phyloP scores from a whole-genome alignment of 2,329 filamentous ascomycete species.

The Trichoderma semiorbis region DNA sequence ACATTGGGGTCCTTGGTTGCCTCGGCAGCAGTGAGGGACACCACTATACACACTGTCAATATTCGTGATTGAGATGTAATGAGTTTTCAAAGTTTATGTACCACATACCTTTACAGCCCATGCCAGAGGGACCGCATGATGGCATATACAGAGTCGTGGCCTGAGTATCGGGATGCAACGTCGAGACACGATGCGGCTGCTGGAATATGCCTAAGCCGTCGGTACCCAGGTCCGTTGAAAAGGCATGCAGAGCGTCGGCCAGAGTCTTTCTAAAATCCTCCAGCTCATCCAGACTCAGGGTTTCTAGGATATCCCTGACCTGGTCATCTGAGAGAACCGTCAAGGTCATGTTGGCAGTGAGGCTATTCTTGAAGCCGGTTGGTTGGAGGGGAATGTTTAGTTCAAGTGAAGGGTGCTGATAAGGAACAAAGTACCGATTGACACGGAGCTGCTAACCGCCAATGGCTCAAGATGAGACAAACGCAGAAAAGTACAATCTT shows the following conservation, averaged over 20 bases:
- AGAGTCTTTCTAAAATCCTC: constrained; percentile 49
- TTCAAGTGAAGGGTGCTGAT: background rate
- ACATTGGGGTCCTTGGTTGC: constrained; percentile 27
- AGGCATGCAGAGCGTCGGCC: constrained; percentile 55
- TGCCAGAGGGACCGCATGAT: constrained; percentile 58
- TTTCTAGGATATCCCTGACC: constrained; percentile 52
- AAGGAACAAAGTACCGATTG: background rate
- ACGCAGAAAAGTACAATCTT: background rate
- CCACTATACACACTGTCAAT: constrained; percentile 42
- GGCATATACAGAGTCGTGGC: constrained; percentile 72
- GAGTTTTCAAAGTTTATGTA: constrained; percentile 6
- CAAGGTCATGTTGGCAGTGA: constrained; percentile 47
- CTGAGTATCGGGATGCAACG: constrained; percentile 46
- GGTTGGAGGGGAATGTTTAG: background rate
- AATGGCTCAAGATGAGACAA: background rate
- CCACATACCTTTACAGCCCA: constrained; percentile 63
- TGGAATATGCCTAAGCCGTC: constrained; percentile 45
- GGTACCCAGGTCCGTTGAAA: constrained; percentile 53
- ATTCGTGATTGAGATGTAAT: background rate
- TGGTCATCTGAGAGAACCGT: constrained; percentile 57
- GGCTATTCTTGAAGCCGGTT: background rate
- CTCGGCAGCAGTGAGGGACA: constrained; percentile 54
- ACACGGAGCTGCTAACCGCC: background rate
- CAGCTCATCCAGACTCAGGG: constrained; percentile 50
- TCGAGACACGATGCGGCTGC: constrained; percentile 52